These are phyloP conservation scores for Hypomyces rosellus DNA, from an alignment of 2,329 filamentous ascomycete genomes.

Conservation along the genomic window DNA sequence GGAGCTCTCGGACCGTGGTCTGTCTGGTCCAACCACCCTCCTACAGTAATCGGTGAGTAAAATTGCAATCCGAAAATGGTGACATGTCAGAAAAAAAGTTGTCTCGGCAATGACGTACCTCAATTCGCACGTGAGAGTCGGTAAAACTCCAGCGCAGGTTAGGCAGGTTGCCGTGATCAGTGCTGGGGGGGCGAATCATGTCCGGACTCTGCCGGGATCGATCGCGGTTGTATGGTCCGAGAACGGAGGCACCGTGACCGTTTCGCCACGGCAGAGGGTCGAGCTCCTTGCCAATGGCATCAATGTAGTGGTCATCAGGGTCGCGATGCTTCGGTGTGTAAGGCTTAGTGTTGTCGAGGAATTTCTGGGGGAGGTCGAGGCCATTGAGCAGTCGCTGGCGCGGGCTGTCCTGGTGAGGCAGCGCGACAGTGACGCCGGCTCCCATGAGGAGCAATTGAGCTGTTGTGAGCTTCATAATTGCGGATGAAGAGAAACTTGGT, in stretches of 20 bases:
- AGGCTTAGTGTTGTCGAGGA: constrained; percentile 36
- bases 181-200: constrained; percentile 63
- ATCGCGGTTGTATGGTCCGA: constrained; percentile 63
- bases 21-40: constrained; percentile 74
- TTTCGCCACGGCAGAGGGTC: constrained; percentile 61
- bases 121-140: constrained; percentile 57
- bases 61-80: background rate
- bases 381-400: constrained; percentile 48
- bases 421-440: constrained; percentile 16
- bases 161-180: constrained; percentile 62
- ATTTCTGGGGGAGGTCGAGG: constrained; percentile 39
- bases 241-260: constrained; percentile 57
- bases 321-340: constrained; percentile 56
- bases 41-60: constrained; percentile 26
- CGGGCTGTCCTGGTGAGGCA: constrained; percentile 42
- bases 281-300: constrained; percentile 52
- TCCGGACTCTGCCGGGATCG: constrained; percentile 66
- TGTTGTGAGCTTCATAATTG: constrained; percentile 22
- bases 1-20: constrained; percentile 60
- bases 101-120: constrained; percentile 34
- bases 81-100: background rate
- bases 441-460: constrained; percentile 22
- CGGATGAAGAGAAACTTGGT: background rate
- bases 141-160: constrained; percentile 70
- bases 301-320: constrained; percentile 56